Base-by-base conservation (phyloP, 2,329 filamentous ascomycete species). In the Botrytis aclada region DNA sequence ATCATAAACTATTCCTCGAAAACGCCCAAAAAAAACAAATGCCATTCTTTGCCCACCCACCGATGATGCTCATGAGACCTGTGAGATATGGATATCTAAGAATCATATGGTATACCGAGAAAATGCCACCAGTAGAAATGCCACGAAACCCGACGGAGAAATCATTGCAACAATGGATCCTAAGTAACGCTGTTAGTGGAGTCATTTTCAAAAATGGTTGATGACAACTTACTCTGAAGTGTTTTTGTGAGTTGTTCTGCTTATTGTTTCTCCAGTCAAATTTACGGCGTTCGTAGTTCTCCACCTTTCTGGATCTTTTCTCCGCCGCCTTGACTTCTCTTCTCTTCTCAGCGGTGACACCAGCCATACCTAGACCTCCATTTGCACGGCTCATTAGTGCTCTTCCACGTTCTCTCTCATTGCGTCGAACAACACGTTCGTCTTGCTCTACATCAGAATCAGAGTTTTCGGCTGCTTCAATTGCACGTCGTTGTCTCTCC, bases 271-370 rank as follows among this genome's bases (percentile, higher is more conserved):
- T 87, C 83, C 90, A 92, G 75, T 92, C 87, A 77, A 90, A 90
- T 75, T 86, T 86, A 79, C 88, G 89, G 75, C 87, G 84, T 41
- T 88, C 86, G 69, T 88, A 85, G 75, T 91, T 86, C 77, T 90
- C 89, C 73, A 88, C 84, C 79, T 90, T 92, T 74, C 88, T 86
- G 72, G 90, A 89, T 78, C 91, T 88, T 82, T 91, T 89, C 82
- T 95, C 92, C 14, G 88, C 86, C 64, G 87, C 87, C 34, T 85
- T 83, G 29, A 93, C 89, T 75, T 90, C 88, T 69, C 87, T 87
- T 84, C 91, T 95, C 85, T 93, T 93, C 73, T 88, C 85, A n/a
- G 92, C 91, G 9, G 88, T 90, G 10, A 93, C 92, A 62, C 93
- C 93, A 63, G 90, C 80, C 91, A 97, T 93, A 61, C 94, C 94